A percentile compares a stretch with the other conserved stretches of the same genome.
Evolutionary conservation across 768 basidiomycete genomes (phyloP).

Genomic region (Termitomyces sp.): DNA sequence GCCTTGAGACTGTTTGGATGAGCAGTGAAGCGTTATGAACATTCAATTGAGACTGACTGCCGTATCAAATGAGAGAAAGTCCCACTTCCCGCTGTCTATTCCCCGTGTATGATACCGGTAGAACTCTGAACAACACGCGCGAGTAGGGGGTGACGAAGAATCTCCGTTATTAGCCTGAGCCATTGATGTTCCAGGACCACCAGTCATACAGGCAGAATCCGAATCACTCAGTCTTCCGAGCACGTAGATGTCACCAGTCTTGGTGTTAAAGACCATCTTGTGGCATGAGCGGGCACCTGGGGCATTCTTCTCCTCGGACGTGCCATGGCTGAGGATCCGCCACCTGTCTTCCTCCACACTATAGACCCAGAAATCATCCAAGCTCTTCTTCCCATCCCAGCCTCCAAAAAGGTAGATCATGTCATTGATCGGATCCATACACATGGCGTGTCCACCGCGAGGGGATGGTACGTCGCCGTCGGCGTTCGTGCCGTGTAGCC

Average conservation of each 20-base stretch:
- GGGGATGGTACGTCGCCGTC: constrained; percentile 62
- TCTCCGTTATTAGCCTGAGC: constrained; percentile 9
- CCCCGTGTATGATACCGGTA: constrained; percentile 71
- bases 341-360: constrained; percentile 54
- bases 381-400: constrained; percentile 65
- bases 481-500: constrained; percentile 52
- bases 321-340: constrained; percentile 52
- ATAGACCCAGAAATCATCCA: constrained; percentile 81
- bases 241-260: constrained; percentile 64
- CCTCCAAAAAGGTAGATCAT: constrained; percentile 76
- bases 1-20: constrained; percentile 41
- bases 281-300: constrained; percentile 73
- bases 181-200: constrained; percentile 13
- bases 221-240: constrained; percentile 63
- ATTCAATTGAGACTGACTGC: constrained; percentile 35
- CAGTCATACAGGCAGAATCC: constrained; percentile 32
- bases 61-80: constrained; percentile 61
- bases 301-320: constrained; percentile 53
- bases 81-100: constrained; percentile 63
- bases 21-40: neutral
- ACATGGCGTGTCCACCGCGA: constrained; percentile 81
- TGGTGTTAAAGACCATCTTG: constrained; percentile 76
- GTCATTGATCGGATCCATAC: constrained; percentile 58
- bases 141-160: constrained; percentile 11
- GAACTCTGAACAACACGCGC: constrained; percentile 59